These are phyloP conservation scores for Pleurostoma richardsiae DNA, from an alignment of 2,329 filamentous ascomycete species.

Conservation along the genomic window DNA sequence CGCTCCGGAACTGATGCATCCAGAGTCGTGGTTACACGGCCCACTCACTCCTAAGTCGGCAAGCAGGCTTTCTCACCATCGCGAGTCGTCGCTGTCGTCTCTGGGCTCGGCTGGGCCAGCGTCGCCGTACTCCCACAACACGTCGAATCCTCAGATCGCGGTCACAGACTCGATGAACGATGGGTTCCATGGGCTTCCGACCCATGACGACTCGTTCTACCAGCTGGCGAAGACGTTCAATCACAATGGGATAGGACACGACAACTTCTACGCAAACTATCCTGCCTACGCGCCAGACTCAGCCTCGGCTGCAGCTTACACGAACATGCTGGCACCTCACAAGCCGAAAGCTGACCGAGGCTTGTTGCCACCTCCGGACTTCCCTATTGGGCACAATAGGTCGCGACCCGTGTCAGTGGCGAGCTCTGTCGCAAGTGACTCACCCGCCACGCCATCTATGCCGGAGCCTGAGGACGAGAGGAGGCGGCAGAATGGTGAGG, in stretches of 20 bases:
- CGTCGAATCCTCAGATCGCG: conserved; percentile 54
- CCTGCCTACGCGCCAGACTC: conserved; percentile 30
- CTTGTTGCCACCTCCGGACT: conserved; percentile 40
- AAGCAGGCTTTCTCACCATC: conserved; percentile 43
- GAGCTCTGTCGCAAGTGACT: conserved; percentile 53
- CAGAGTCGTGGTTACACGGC: conserved; percentile 33
- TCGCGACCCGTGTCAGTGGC: conserved; percentile 53
- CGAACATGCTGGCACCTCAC: conserved; percentile 30
- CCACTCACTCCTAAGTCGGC: conserved; percentile 31
- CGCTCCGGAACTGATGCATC: conserved; percentile 22
- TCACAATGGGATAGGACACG: conserved; percentile 16
- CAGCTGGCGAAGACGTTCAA: conserved; percentile 36
- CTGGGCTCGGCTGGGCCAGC: conserved; percentile 55
- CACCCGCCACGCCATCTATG: conserved; percentile 50
- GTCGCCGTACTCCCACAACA: conserved; percentile 52
- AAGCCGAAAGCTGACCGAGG: conserved; percentile 33
- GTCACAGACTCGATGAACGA: conserved; percentile 44
- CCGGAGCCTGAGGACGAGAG: conserved; percentile 43
- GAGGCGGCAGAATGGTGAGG: conserved; percentile 52
- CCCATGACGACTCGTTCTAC: conserved; percentile 37
- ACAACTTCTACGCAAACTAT: conserved; percentile 35
- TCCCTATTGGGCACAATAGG: conserved; percentile 30
- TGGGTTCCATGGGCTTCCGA: conserved; percentile 35
- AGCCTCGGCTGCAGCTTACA: conserved; percentile 31
- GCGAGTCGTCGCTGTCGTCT: conserved; percentile 58